phyloP scores from a whole-genome alignment of 345 rosid species.

The Citrus trifoliata region DNA sequence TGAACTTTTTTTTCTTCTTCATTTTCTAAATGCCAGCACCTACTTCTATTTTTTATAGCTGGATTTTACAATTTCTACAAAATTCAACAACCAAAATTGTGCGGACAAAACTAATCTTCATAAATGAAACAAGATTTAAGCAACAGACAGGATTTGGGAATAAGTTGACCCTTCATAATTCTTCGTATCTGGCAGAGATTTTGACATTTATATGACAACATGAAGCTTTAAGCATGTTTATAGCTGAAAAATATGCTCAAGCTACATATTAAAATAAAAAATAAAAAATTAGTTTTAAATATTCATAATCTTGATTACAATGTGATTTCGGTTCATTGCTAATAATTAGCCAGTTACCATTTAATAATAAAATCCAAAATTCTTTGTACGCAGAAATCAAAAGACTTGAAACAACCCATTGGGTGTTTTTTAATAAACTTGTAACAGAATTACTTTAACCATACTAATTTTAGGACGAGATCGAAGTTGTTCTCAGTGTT shows the following conservation, averaged over 20 bases:
- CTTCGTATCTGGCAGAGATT: background rate
- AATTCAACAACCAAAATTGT: constrained; percentile 7
- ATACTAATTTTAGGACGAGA: constrained; percentile 5
- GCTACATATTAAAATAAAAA: background rate
- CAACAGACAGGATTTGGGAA: background rate
- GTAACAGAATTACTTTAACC: constrained; percentile 18
- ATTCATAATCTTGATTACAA: too few species aligned
- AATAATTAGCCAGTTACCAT: constrained; percentile 12
- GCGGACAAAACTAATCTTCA: background rate
- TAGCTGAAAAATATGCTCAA: background rate
- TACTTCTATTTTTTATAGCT: constrained; percentile 13
- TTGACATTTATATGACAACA: background rate
- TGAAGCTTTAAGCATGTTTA: background rate
- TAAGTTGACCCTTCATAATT: background rate
- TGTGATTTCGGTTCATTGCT: background rate
- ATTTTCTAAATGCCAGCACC: constrained; percentile 16
- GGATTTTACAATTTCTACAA: constrained; percentile 17
- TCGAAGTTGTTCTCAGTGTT: constrained; percentile 4
- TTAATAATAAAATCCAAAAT: background rate
- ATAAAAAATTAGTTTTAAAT: too few species aligned
- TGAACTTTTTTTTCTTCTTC: background rate
- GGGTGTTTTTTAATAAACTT: background rate
- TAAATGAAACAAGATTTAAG: background rate
- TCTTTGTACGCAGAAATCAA: too few species aligned
- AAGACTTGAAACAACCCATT: too few species aligned